Base-by-base conservation (phyloP, 176 grass and related monocot genomes). In the Oryza longistaminata region DNA sequence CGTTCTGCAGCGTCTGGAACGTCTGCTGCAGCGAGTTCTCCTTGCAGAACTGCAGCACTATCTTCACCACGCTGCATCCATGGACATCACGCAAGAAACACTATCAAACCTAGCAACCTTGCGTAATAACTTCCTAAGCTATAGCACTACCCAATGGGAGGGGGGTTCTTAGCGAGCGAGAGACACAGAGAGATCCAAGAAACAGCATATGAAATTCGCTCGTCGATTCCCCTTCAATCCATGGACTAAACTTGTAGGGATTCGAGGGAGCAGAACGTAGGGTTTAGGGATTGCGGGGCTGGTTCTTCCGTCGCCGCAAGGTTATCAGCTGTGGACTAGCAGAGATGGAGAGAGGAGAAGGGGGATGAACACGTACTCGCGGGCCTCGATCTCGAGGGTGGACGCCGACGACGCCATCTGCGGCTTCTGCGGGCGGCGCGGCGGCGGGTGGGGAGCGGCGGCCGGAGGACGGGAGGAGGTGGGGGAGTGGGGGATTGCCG, bases 11-110 rank as follows among this genome's bases (percentile, higher is more conserved):
- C 3, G 91, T 99, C 80, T 99, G 96, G 82, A 99, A 99, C 34
- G 93, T 92, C 81, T 99, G 93, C 42, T 99, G 96, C 86, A 99
- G 83, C n/a, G 96, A 95, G 83, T 99, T 96, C 53, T 96, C 96
- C 86, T 96, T 99, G 88, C 93, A 99, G 86, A 99, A 99, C 69
- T 99, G 96, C 10, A 99, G 91, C 21, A 99, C 94, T 42, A 99
- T 99, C 85, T 99, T 99, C 61, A 99, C 92, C 83, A 99, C 96
- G 71, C 93, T 96, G 88, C 70, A 64, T 31, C 80, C 49, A 77
- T 35, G 82, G 58, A 66, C 8, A 37, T 37, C 5, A 37, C 39
- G 21, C 22, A 45, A 71, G 37, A 85, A 61, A 25, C 66, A 74
- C 5, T 26, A 84, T 17, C 67, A 64, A 76, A 71, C 55, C 35